Percentiles rank a stretch among this genome's conserved stretches.
These are phyloP conservation scores for Metschnikowia amazonensis DNA, from an alignment of 805 yeast genomes.

Conservation along the genomic window DNA sequence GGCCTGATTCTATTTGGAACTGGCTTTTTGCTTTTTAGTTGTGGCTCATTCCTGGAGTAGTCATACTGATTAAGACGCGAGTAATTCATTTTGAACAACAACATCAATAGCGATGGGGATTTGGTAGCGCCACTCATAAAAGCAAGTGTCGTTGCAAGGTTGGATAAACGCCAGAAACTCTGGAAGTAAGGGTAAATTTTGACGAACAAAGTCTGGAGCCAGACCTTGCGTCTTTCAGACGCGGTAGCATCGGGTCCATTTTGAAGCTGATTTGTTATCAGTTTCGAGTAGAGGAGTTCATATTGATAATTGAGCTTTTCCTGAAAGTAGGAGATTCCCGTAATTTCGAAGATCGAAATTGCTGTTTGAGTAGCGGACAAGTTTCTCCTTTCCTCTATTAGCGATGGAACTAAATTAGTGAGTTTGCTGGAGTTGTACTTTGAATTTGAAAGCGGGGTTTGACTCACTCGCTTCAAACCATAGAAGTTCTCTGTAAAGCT, in stretches of 20 bases:
- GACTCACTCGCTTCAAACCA: constrained; percentile 68
- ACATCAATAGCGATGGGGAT: constrained; percentile 60
- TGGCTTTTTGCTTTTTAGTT: constrained; percentile 9
- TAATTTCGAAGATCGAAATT: constrained; percentile 54
- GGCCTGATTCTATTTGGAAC: constrained; percentile 36
- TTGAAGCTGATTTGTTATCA: constrained; percentile 45
- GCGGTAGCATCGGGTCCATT: constrained; percentile 19
- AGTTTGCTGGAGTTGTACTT: constrained; percentile 31
- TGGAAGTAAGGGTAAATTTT: constrained; percentile 60
- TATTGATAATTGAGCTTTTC: constrained; percentile 65
- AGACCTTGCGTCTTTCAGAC: constrained; percentile 27
- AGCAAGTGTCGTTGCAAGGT: constrained; percentile 55
- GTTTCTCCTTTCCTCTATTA: constrained; percentile 49
- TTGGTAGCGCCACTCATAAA: constrained; percentile 66
- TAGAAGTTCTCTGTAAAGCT: constrained; percentile 90
- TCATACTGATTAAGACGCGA: constrained; percentile 56
- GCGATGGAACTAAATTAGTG: constrained; percentile 36
- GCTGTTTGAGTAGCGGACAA: constrained; percentile 51
- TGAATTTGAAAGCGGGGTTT: constrained; percentile 29
- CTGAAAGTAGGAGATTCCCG: constrained; percentile 63
- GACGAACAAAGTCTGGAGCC: constrained; percentile 41
- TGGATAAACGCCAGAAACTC: constrained; percentile 42
- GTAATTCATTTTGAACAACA: constrained; percentile 58
- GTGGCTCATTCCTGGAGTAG: constrained; percentile 38
- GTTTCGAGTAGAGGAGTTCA: constrained; percentile 60